Evolutionary conservation across 495 filamentous ascomycete species (phyloP), one percentile per base, ranked within the genome.

Genomic region (Penicillium subrubescens): DNA sequence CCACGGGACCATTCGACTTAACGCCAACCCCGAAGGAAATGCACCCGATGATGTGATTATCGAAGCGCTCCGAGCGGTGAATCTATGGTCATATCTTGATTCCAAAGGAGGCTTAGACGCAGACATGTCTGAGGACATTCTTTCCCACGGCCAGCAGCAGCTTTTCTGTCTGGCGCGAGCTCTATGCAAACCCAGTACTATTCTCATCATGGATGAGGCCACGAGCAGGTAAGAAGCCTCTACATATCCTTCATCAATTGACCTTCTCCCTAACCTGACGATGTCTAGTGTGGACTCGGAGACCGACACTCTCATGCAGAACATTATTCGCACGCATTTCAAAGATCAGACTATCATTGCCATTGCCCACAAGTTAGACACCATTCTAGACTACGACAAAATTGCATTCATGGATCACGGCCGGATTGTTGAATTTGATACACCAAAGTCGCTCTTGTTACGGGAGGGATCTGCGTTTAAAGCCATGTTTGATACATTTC

Each of bases 141-240:
- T 85, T 51, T 72, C 73, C 23, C 66, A 83, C 51, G 83, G 83
- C 4, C 78, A 85, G 58, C 70, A 72, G 25, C 82, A 84, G 66
- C 70, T 84, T 0, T 81, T 84, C 61, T 79, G 77, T 61, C 71
- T 85, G 0, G 81, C 81, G 0, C 64, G 83, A 29, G 81, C 82
- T 1, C 27, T 75, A 15, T 71, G 66, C 58, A 71, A 70, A 27
- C 52, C 61, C 8, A 69, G 68, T 34, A 55, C 53, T 21, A 71
- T 84, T 34, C 37, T 84, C 27, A 71, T 83, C 17, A 67, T 84
- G 44, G 82, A 84, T 62, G 82, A 84, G 61, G 75, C 78, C 0
- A 83, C 80, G n/a, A 82, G 81, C 72, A 70, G 67, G 70, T 72
- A 62, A 34, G 64, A 54, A 4, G 11, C 19, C 7, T 3, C 5